Base-by-base conservation (phyloP, 2,329 filamentous ascomycete genomes). In the Clonostachys rhizophaga region DNA sequence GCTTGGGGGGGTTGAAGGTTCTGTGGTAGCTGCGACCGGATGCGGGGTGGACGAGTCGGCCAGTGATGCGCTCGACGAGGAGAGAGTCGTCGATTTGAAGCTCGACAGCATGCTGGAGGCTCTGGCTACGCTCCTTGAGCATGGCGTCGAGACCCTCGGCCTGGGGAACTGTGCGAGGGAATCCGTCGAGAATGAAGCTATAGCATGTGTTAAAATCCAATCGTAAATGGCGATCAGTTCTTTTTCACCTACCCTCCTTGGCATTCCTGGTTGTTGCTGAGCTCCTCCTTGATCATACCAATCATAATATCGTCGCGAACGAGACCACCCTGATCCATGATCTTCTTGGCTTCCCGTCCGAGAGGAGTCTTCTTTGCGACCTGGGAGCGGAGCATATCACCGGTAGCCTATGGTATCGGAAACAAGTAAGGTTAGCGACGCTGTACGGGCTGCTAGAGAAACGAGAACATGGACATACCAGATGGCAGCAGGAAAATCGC, bases 221-320 rank as follows among this genome's bases (percentile, higher is more conserved):
- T 30, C 20, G 40, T n/a, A 11, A 20, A 30, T 46, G 13, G 44
- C 30, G 20, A 42, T 18, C 37, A 13, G 16, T 24, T 37, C 33
- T 40, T 40, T 17, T 39, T 39, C 12, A 39, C 36, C 36, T 79
- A 96, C 92, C 94, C 94, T 72, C 92, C 92, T 76, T 89, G 89
- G 83, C 94, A 99, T 75, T 99, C 92, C 63, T 81, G 73, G 78
- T 99, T 99, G 73, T 80, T 87, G 63, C 95, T 88, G 45, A 99
- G 81, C 79, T 99, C 92, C 68, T 86, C 88, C 83, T 94, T 92
- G 78, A 99, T 99, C 94, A 99, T 99, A 72, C 92, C 91, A 70
- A 99, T 89, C 82, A 99, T 92, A 66, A 99, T 99, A 67, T 97
- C 92, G 71, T 99, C 94, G 70, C 91, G 95, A 68, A 99, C 94